Conservation (phyloP, 306 rosid species). For the Cyamopsis tetragonoloba region DNA sequence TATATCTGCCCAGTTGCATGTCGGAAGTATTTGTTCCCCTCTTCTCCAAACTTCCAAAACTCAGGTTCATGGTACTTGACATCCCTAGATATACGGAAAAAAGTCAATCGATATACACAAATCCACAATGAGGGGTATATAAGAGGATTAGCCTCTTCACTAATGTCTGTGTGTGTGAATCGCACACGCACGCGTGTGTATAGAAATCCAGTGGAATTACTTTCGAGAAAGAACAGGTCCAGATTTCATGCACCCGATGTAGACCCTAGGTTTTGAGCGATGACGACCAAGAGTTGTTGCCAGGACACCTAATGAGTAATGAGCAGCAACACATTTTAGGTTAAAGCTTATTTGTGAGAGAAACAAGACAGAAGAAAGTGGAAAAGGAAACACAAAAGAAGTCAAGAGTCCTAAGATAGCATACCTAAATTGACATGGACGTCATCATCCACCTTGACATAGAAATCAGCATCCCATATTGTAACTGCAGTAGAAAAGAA, state of each 20-base stretch:
- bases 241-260: constrained; percentile 98
- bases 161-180: background rate
- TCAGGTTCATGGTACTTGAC: constrained; percentile 97
- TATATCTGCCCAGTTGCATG: constrained; percentile 99
- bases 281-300: constrained; percentile 84
- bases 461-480: constrained; percentile 92
- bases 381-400: constrained; percentile 1
- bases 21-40: constrained; percentile 90
- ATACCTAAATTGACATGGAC: constrained; percentile 98
- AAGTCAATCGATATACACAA: background rate
- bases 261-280: constrained; percentile 89
- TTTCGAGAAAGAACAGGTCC: constrained; percentile 90
- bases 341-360: background rate
- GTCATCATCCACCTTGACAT: constrained; percentile 95
- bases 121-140: background rate
- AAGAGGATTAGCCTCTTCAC: background rate
- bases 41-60: constrained; percentile 99
- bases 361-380: constrained; percentile 1
- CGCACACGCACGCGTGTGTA: background rate
- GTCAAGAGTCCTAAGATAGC: constrained; percentile 2
- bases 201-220: constrained; percentile 39
- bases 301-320: constrained; percentile 85
- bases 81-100: constrained; percentile 46
- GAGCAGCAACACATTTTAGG: constrained; percentile 13
- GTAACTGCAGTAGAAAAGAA: constrained; percentile 92